Evolutionary conservation across 306 rosid genomes (phyloP).

Genomic region (Lablab purpureus): DNA sequence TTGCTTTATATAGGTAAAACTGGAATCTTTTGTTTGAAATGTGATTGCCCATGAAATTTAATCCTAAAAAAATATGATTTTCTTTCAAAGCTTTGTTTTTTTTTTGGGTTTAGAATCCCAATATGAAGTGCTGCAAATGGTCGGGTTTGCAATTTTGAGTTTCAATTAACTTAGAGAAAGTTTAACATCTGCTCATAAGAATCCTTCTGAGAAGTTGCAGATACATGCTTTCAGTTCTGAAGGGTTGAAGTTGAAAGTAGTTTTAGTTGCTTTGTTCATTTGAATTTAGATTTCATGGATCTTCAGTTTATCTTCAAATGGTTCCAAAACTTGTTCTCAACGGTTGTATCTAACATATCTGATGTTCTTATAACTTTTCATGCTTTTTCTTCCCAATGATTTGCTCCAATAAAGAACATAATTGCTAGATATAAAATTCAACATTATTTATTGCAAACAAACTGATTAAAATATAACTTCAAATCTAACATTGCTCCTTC

Average conservation of each 20-base stretch:
- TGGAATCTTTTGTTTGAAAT: background rate
- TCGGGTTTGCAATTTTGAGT: conserved; percentile 11
- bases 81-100: background rate
- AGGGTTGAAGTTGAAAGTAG: background rate
- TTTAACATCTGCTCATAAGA: background rate
- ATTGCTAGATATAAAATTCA: background rate
- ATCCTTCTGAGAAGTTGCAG: conserved; percentile 7
- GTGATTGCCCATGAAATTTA: conserved; percentile 2
- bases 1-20: background rate
- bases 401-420: background rate
- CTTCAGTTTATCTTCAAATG: background rate
- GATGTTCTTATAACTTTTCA: background rate
- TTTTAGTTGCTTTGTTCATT: conserved; percentile 13
- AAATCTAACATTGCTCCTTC: background rate
- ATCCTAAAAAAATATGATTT: background rate
- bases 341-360: background rate
- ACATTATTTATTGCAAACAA: background rate
- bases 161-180: background rate
- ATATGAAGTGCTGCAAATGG: background rate
- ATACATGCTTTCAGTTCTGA: background rate
- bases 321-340: background rate
- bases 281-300: conserved; percentile 1
- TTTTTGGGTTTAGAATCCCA: background rate
- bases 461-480: background rate
- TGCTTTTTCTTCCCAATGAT: background rate